Evolutionary conservation across 73 alveolate species (phyloP), one percentile per base, ranked within the genome.

Genomic region (Paraurostyla sp.): DNA sequence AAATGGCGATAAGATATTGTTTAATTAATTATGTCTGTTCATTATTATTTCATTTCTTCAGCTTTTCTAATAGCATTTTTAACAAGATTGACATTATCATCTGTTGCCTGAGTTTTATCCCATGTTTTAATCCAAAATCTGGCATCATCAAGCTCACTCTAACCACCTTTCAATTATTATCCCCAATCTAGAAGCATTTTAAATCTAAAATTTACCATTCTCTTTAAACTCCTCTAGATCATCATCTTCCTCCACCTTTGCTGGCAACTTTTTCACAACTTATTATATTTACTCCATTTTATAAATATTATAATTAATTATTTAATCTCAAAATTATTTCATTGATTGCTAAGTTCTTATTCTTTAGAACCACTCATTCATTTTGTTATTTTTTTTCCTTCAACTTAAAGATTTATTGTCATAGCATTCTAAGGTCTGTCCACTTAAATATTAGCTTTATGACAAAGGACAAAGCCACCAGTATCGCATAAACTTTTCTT

Each of bases 381-480:
- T 42, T 51, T 81, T n/a, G 23, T 15, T 6, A 58, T 41, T 42
- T 41, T 81, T 59, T 81, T 81, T 40, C 91, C 91, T 22, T 81
- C 91, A 4, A 81, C 69, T 11, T 30, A n/a, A 3, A 81, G 71
- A 59, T 81, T 57, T 11, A 81, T 29, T 6, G 40, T 57, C 59
- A 56, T 81, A 9, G 91, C 62, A 57, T 57, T 56, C 16, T 45
- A 33, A 11, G 91, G 91, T 49, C 76, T 81, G 13, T 56, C 80
- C 4, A 81, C 91, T 33, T 56, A 23, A 22, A 57, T 57, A 85
- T 95, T 87, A 13, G 94, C 84, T 65, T 93, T 96, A 78, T 86
- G 95, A 52, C 95, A 88, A 73, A 94, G 83, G 45, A 93, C 85
- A 88, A 97, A 97, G 50, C 95, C 95, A 0, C 99, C 99, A 29